phyloP scores from a whole-genome alignment of 2,329 filamentous ascomycete species.

The Polytolypa hystricis region DNA sequence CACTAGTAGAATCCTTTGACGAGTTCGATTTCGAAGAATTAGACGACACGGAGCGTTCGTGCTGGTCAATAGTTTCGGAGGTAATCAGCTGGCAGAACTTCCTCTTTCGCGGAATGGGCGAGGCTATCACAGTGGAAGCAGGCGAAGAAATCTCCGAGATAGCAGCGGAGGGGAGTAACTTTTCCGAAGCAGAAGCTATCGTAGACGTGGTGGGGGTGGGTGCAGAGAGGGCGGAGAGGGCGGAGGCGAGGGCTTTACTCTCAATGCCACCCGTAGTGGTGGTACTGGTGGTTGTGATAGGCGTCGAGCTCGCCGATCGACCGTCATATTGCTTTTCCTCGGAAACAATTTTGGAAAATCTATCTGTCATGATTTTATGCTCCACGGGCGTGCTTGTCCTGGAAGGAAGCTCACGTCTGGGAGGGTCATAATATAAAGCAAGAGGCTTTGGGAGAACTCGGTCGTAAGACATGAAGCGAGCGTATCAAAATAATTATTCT shows the following conservation, averaged over 20 bases:
- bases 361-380: conserved; percentile 33
- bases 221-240: background rate
- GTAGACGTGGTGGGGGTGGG: background rate
- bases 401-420: conserved; percentile 22
- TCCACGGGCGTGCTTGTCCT: conserved; percentile 27
- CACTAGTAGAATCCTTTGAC: conserved; percentile 32
- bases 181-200: too few relatives aligned
- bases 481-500: background rate
- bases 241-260: background rate
- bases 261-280: too few relatives aligned
- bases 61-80: conserved; percentile 3
- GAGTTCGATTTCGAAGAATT: conserved; percentile 24
- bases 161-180: too few relatives aligned
- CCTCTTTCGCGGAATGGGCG: conserved; percentile 7
- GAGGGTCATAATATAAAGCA: conserved; percentile 31
- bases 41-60: conserved; percentile 19
- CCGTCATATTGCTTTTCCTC: conserved; percentile 14
- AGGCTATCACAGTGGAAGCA: background rate
- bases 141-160: too few relatives aligned
- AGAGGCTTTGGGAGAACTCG: conserved; percentile 36
- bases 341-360: conserved; percentile 15
- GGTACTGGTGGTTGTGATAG: too few relatives aligned
- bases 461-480: conserved; percentile 34
- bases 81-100: conserved; percentile 3
- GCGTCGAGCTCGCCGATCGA: background rate